Evolutionary conservation across 768 basidiomycete genomes (phyloP).

Genomic region (Royoungia palumana): DNA sequence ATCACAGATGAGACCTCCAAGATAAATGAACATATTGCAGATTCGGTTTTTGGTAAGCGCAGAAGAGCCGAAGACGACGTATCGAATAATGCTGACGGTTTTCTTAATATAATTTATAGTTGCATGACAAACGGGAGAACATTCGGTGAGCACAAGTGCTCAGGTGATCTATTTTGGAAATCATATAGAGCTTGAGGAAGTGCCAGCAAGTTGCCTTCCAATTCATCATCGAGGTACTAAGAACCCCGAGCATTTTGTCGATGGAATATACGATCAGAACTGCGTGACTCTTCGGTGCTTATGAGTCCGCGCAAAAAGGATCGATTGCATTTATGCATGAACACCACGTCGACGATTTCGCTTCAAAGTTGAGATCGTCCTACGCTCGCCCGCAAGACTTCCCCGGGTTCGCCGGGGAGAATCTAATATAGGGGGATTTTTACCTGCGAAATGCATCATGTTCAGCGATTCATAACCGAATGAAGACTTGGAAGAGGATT

Average conservation of each 20-base stretch:
- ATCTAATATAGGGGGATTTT: not conserved
- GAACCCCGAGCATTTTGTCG: too few species aligned
- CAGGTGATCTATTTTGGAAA: too few species aligned
- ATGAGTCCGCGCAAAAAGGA: not conserved
- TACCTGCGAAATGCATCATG: not conserved
- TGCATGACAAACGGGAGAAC: too few species aligned
- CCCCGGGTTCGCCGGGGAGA: not conserved
- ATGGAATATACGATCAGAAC: too few species aligned
- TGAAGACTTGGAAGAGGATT: too few species aligned
- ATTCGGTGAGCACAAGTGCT: too few species aligned
- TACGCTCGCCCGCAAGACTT: slow-evolving; percentile 1
- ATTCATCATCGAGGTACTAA: not conserved
- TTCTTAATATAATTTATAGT: too few species aligned
- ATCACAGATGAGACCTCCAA: slow-evolving; percentile 3
- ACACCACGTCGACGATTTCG: slow-evolving; percentile 9
- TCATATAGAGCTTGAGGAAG: too few species aligned
- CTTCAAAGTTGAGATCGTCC: slow-evolving; percentile 15
- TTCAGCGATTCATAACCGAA: too few species aligned
- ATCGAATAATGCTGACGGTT: slow-evolving; percentile 6
- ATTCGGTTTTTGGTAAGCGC: not conserved
- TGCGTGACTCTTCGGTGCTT: not conserved
- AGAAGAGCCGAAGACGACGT: slow-evolving; percentile 16
- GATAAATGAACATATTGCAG: slow-evolving; percentile 1
- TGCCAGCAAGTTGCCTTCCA: not conserved
- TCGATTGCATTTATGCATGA: not conserved